Evolutionary conservation across 768 basidiomycete species (phyloP).

Genomic region (Boletellus ananiceps): DNA sequence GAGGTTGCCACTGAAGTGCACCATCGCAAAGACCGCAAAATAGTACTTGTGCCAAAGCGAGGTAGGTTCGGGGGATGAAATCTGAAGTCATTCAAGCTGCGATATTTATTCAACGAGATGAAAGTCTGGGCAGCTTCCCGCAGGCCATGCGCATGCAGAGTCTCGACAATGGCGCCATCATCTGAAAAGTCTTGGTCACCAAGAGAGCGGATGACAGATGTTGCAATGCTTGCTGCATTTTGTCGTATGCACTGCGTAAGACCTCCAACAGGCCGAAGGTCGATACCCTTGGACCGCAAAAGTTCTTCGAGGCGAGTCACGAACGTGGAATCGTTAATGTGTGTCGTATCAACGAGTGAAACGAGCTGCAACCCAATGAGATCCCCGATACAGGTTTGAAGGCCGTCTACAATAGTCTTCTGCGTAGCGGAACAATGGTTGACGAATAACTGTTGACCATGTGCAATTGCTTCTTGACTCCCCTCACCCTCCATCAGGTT

Average conservation of each 20-base stretch:
- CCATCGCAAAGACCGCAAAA: constrained; percentile 61
- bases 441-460: constrained; percentile 47
- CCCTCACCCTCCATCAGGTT: constrained; percentile 48
- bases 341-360: constrained; percentile 37
- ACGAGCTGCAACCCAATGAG: constrained; percentile 61
- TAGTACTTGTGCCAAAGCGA: constrained; percentile 41
- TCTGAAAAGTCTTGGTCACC: constrained; percentile 62
- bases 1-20: constrained; percentile 40
- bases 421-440: constrained; percentile 61
- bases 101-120: constrained; percentile 47
- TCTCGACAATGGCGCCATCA: constrained; percentile 45
- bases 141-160: constrained; percentile 36
- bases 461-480: constrained; percentile 22
- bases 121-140: constrained; percentile 45
- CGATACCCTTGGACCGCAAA: constrained; percentile 33
- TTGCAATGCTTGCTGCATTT: constrained; percentile 54
- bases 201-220: constrained; percentile 56
- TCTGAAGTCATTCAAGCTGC: constrained; percentile 42
- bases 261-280: constrained; percentile 24
- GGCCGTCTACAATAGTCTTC: constrained; percentile 45
- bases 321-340: constrained; percentile 15
- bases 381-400: constrained; percentile 62
- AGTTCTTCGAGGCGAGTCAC: constrained; percentile 32
- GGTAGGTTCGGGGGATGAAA: constrained; percentile 68
- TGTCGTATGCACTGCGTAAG: constrained; percentile 37